These are phyloP conservation scores for Boletus reticulatus DNA, from an alignment of 768 basidiomycete genomes.

Conservation along the genomic window DNA sequence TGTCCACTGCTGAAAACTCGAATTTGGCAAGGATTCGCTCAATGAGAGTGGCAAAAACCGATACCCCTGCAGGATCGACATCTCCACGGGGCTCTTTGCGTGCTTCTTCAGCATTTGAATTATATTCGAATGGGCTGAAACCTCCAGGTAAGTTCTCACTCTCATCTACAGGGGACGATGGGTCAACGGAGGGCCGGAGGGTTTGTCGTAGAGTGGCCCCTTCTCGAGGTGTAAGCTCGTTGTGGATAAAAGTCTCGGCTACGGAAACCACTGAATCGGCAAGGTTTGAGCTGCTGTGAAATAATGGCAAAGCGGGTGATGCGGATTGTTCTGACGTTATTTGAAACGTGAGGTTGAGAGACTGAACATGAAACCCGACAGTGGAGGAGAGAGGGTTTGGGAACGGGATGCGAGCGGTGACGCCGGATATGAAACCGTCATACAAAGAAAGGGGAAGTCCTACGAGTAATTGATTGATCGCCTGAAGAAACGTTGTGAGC, in stretches of 20 bases:
- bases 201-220: conserved; percentile 71
- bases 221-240: conserved; percentile 72
- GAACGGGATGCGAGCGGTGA: conserved; percentile 81
- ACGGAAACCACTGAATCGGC: conserved; percentile 80
- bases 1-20: conserved; percentile 70
- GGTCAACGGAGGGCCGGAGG: conserved; percentile 45
- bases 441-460: conserved; percentile 66
- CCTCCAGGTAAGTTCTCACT: conserved; percentile 60
- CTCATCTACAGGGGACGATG: conserved; percentile 34
- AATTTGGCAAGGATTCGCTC: conserved; percentile 78
- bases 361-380: conserved; percentile 66
- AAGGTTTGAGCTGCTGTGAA: conserved; percentile 41
- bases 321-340: conserved; percentile 30
- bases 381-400: conserved; percentile 78
- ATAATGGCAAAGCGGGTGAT: conserved; percentile 12
- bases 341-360: conserved; percentile 66
- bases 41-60: conserved; percentile 76
- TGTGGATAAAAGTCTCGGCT: conserved; percentile 83
- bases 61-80: conserved; percentile 69
- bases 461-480: conserved; percentile 70
- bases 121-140: conserved; percentile 51
- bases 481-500: conserved; percentile 42
- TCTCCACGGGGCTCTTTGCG: conserved; percentile 36
- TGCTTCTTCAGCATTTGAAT: conserved; percentile 33
- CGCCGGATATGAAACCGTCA: conserved; percentile 69